Percentiles rank a stretch among this genome's conserved stretches.
These are phyloP conservation scores for Paracoccidioides brasiliensis DNA, from an alignment of 2,329 filamentous ascomycete species.

Conservation along the genomic window DNA sequence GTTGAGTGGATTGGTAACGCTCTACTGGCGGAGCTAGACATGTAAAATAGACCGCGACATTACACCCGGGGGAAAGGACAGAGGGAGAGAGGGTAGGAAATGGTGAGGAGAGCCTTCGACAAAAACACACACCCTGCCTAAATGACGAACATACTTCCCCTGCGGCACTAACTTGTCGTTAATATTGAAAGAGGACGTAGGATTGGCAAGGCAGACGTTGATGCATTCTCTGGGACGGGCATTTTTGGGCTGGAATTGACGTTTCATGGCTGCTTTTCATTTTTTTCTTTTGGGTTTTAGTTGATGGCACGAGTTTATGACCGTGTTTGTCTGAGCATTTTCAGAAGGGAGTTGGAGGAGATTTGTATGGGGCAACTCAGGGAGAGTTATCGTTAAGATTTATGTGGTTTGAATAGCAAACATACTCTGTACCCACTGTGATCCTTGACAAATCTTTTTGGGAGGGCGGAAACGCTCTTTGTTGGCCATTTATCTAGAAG, in stretches of 20 bases:
- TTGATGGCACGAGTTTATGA: not conserved
- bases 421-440: not conserved
- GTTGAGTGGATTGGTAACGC: constrained; percentile 7
- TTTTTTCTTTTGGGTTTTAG: no score
- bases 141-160: not conserved
- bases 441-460: no score
- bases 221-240: not conserved
- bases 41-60: not conserved
- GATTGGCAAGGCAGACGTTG: not conserved
- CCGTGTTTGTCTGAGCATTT: not conserved
- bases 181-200: not conserved
- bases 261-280: no score
- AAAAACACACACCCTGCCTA: not conserved
- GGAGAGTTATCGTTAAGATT: not conserved
- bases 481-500: no score
- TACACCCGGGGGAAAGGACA: not conserved
- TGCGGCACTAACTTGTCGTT: not conserved
- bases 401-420: not conserved
- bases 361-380: not conserved
- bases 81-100: not conserved
- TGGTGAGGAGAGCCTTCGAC: not conserved
- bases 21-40: constrained; percentile 11
- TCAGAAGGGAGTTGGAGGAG: not conserved
- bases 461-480: no score
- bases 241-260: no score